Evolutionary conservation across 1,284 basidiomycete genomes (phyloP).

Genomic region (Boletus smithii): DNA sequence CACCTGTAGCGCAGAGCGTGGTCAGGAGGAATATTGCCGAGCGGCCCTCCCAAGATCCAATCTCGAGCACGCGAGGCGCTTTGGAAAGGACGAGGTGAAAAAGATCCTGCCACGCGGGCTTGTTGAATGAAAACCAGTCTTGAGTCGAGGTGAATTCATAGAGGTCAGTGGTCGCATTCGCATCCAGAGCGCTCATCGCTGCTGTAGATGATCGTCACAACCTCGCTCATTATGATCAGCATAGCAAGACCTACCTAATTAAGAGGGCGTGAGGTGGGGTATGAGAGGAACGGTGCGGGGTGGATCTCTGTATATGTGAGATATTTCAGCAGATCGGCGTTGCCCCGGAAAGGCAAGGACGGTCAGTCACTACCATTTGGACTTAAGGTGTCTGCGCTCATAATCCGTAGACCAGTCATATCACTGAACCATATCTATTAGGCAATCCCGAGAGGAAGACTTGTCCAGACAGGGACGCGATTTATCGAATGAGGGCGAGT

Average conservation of each 20-base stretch:
- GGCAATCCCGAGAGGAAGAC: no score
- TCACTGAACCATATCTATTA: slow-evolving; percentile 2
- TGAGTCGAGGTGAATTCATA: slow-evolving; percentile 49
- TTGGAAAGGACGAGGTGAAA: slow-evolving; percentile 38
- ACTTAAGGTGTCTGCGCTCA: slow-evolving; percentile 4
- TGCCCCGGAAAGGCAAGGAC: slow-evolving; percentile 1
- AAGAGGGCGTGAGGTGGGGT: neutral
- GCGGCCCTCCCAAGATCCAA: slow-evolving; percentile 64
- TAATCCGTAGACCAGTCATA: neutral
- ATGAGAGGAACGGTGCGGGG: neutral
- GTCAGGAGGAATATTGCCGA: slow-evolving; percentile 53
- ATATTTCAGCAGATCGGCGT: neutral
- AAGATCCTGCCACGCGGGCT: slow-evolving; percentile 40
- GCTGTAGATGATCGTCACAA: slow-evolving; percentile 9
- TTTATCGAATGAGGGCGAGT: neutral
- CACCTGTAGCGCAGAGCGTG: slow-evolving; percentile 43
- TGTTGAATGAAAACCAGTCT: slow-evolving; percentile 54
- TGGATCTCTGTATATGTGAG: slow-evolving; percentile 23
- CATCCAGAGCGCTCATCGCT: slow-evolving; percentile 13
- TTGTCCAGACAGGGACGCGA: neutral
- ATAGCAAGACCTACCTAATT: slow-evolving; percentile 2
- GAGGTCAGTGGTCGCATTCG: slow-evolving; percentile 5
- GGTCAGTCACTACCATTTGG: slow-evolving; percentile 6
- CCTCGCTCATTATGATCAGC: neutral
- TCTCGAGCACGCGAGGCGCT: slow-evolving; percentile 49